Evolutionary conservation across 768 basidiomycete genomes (phyloP), one percentile per base, ranked within the genome.

Genomic region (Flagelloscypha sp.): DNA sequence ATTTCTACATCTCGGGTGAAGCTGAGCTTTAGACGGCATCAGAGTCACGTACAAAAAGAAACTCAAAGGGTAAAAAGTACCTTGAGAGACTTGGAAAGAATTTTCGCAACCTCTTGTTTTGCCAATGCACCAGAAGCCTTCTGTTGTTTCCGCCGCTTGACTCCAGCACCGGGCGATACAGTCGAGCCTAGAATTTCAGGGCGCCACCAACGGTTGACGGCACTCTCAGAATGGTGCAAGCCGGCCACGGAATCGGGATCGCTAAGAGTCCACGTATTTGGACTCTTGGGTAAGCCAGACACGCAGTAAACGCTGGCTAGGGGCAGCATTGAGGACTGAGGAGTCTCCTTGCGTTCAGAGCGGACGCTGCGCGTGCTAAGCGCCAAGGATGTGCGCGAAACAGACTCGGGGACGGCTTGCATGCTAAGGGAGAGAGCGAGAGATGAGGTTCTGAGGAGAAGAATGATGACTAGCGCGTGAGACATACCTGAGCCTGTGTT

Each of bases 1-100:
- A 97, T 82, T 55, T 93, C 89, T 27, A 93, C 85, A 55, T 94
- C 90, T 35, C 84, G 83, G 23, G 86, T 78, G 57, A 93, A 92
- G 6, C 88, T 88, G 29, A 93, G 78, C 87, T 92, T 24, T 17
- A 12, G 32, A 35, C 37, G 21, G 43, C 8, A 27, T 33, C 19
- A 38, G 25, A 24, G 22, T 33, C 43, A 27, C 16, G 17, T 24
- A 38, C 10, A 24, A 23, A 19, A 34, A 38, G 36, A 30, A 36
- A 35, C 27, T 29, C 13, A 40, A 40, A 8, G n/a, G 12, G 25
- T 18, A 5, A 24, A 23, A 48, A 57, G 38, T 40, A 85, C 86
- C 74, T 94, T 93, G 53, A 92, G 75, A 5, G 85, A 82, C 57
- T 92, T 92, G 41, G 84, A 85, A 27, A 90, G 68, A 77, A 93